Evolutionary conservation across 2,329 filamentous ascomycete species (phyloP), one percentile per base, ranked within the genome.

Genomic region (Trichoderma sp.): DNA sequence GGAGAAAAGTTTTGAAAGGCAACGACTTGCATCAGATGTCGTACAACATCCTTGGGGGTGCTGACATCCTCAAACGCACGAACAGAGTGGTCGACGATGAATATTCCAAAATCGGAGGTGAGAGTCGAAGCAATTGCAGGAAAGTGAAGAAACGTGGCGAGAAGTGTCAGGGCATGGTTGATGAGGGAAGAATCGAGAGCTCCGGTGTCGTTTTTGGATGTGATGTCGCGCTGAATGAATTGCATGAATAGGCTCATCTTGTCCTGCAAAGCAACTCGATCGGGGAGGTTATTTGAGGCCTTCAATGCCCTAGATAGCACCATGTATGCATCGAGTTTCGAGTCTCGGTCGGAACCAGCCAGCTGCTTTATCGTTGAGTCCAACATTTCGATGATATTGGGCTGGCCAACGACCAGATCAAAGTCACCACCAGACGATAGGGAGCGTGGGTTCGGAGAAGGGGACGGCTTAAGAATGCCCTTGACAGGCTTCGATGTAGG

Each of bases 351-450:
- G 34, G 89, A 85, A 26, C 92, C 90, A 47, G 92, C 92, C 62
- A 99, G 87, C 81, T 96, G 92, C 81, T 93, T 91, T 43, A 94
- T 87, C 6, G 94, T 90, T 0, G 93, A 97, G 76, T 97, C 93
- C 74, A 98, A 83, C 91, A 98, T 96, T 76, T 90, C 90, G 74
- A 88, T 87, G 71, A 97, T 90, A 51, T 88, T 91, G 58, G 87
- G 84, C 80, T 76, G 79, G 71, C 73, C 82, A 74, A 78, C 74
- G 51, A 77, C 73, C 30, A 78, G 78, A 76, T 81, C 76, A 83
- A 85, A 75, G 83, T 86, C 72, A 82, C 82, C 73, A 79, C 82
- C 81, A 3, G 81, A 74, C 30, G 79, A 78, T 11, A 81, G 80
- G 76, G 83, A 81, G 73, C 86, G 81, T 2, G 83, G 82, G 69